Evolutionary conservation across 768 basidiomycete genomes (phyloP), one percentile per base, ranked within the genome.

Genomic region (Russula emetica): DNA sequence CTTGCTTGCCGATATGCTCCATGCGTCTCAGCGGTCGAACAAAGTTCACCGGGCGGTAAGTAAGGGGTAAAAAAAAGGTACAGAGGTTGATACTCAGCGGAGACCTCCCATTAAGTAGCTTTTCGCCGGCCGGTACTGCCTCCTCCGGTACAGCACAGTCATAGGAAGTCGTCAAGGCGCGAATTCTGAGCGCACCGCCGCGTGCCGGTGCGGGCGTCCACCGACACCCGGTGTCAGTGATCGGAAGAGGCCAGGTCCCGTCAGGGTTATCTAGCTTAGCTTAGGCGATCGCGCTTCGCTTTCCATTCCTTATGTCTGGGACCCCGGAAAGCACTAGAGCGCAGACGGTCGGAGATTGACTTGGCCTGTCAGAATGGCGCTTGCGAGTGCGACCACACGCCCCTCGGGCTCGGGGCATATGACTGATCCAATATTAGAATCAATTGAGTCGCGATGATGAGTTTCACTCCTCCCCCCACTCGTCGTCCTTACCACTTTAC

Each of bases 291-390:
- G 42, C 18, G 7, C 7, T 30, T 52, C 32, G 32, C 16, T 26
- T 18, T 55, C 16, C 9, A 24, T 28, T 40, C 38, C 6, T 1
- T 38, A 3, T 20, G 26, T 1, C 28, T 7, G 22, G 34, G 60
- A 45, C 60, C 60, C 61, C 54, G 26, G 36, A 22, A 38, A 38
- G 24, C 44, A 49, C 53, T 40, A 55, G 32, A 42, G 52, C 32
- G 34, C 54, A 11, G 30, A 11, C 0, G 40, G 50, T 52, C 22
- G 51, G 16, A 40, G 30, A 36, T 32, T 32, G 30, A 26, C n/a
- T n/a, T n/a, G n/a, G n/a, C n/a, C n/a, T 49, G 55, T 34, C 30
- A 34, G 28, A 5, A 14, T 40, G 38, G 38, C 38, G 38, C 38
- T 40, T 8, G 55, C 55, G 22, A 16, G 11, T 36, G 32, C 55